Base-by-base conservation (phyloP, 2,329 filamentous ascomycete species). In the Eurotiales sp. region DNA sequence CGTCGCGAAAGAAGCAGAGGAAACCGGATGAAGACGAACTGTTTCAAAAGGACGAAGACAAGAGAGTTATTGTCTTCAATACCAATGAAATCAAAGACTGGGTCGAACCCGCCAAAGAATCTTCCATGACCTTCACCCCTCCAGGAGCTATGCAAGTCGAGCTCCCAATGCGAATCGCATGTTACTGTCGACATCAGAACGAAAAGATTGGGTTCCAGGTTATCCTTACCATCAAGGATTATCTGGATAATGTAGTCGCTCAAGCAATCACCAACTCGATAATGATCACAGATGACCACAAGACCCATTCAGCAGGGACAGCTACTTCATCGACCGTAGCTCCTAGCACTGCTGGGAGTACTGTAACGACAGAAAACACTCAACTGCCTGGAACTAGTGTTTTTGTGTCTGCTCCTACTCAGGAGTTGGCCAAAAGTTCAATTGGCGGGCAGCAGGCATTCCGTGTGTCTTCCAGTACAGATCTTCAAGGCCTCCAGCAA, bases 261-360 rank as follows among this genome's bases (percentile, higher is more conserved):
- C 92, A 99, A 70, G 83, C 85, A 47, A 86, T 96, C 58, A 90
- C 89, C 17, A 84, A 86, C 50, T 88, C 90, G 0, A 95, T 97
- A 58, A 92, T 96, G 81, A 96, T 97, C 57, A 97, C 93, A 1
- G 92, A 99, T 66, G 92, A 99, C 64, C 92, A 97, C 75, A 97
- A 97, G 74, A 96, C 90, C 7, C 87, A 89, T 60, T 68, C 77
- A 46, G 70, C 76, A 57, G 40, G 39, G n/a, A 67, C 61, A 51
- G 72, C 61, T 46, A 63, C 64, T 49, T 58, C 69, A 52, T n/a
- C 36, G 11, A 58, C 63, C 52, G 54, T 67, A 39, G 57, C 69
- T 4, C 62, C 68, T 12, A 68, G 60, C 11, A 62, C 70, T 30
- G 61, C 64, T 8, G 51, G 70, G 10, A 68, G 61, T 12, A 62